These are phyloP conservation scores for Pythium plurisporium DNA, from an alignment of 352 stramenopile genomes.

Conservation along the genomic window DNA sequence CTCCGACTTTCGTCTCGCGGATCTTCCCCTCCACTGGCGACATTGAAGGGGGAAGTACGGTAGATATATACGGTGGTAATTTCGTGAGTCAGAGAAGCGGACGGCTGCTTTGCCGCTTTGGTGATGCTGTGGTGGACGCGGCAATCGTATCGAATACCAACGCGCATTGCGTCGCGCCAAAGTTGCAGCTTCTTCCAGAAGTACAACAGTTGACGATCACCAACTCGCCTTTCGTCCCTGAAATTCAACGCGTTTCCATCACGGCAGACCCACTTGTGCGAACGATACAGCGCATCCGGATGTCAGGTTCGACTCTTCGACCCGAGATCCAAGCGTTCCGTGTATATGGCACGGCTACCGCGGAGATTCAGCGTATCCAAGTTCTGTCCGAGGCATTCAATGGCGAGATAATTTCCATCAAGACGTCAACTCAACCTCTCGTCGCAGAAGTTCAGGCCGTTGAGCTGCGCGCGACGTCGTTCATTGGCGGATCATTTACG, in stretches of 20 bases:
- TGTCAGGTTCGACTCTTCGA: conserved; percentile 16
- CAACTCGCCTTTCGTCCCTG: conserved; percentile 37
- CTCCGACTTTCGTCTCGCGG: conserved; percentile 39
- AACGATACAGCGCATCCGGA: conserved; percentile 42
- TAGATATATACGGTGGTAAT: conserved; percentile 54
- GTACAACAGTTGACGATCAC: conserved; percentile 72
- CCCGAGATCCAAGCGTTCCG: conserved; percentile 53
- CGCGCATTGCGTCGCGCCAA: conserved; percentile 61
- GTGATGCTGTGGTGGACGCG: conserved; percentile 64
- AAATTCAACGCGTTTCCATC: conserved; percentile 53
- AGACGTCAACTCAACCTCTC: conserved; percentile 28
- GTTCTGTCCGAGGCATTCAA: conserved; percentile 32
- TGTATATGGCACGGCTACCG: conserved; percentile 30
- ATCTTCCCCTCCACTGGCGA: conserved; percentile 65
- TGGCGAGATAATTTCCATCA: conserved; percentile 33
- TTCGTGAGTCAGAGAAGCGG: conserved; percentile 42
- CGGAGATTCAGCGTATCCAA: conserved; percentile 39
- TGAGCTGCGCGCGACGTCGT: conserved; percentile 33
- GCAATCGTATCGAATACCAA: conserved; percentile 53
- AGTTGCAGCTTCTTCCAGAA: conserved; percentile 65
- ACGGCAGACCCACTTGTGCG: conserved; percentile 28
- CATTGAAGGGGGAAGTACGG: conserved; percentile 46
- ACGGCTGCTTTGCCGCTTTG: conserved; percentile 82
- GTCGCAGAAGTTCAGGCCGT: conserved; percentile 42
- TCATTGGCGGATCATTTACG: conserved; percentile 45